Evolutionary conservation across 768 basidiomycete species (phyloP).

Genomic region (Naganishia friedmannii): DNA sequence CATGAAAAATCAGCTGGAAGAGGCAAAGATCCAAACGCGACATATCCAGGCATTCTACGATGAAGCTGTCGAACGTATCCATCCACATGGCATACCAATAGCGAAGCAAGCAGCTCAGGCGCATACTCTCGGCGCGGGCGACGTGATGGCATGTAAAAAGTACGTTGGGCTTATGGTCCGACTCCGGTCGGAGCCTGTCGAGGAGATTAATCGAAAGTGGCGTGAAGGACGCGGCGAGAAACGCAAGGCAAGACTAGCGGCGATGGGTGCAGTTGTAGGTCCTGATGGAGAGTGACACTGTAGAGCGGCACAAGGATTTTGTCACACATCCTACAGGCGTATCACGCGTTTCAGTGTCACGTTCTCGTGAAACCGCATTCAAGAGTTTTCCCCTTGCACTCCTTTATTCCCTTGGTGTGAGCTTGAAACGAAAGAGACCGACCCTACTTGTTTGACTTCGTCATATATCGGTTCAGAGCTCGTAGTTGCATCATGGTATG

Average conservation of each 20-base stretch:
- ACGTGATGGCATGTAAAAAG: conserved; percentile 60
- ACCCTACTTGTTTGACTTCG: not conserved
- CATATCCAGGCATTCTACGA: conserved; percentile 66
- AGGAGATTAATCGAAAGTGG: conserved; percentile 76
- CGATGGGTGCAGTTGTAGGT: conserved; percentile 21
- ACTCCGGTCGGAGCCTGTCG: conserved; percentile 67
- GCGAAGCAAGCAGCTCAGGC: conserved; percentile 39
- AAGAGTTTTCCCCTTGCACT: not conserved
- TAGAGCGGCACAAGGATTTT: not conserved
- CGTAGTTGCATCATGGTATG: not conserved
- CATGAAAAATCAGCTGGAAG: conserved; percentile 37
- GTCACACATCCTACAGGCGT: too few species aligned
- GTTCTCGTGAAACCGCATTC: not conserved
- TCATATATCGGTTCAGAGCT: not conserved
- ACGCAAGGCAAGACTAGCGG: conserved; percentile 32
- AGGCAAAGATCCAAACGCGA: conserved; percentile 56
- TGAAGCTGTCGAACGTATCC: conserved; percentile 58
- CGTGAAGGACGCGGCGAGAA: conserved; percentile 56
- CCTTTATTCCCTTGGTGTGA: not conserved
- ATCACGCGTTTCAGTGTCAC: not conserved
- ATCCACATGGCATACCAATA: conserved; percentile 54
- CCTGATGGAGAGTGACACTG: not conserved
- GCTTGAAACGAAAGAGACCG: not conserved
- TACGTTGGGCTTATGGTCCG: conserved; percentile 69
- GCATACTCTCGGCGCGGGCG: conserved; percentile 67